phyloP scores from a whole-genome alignment of 129 eudicot genomes.

The Chrysanthemum seticuspe region DNA sequence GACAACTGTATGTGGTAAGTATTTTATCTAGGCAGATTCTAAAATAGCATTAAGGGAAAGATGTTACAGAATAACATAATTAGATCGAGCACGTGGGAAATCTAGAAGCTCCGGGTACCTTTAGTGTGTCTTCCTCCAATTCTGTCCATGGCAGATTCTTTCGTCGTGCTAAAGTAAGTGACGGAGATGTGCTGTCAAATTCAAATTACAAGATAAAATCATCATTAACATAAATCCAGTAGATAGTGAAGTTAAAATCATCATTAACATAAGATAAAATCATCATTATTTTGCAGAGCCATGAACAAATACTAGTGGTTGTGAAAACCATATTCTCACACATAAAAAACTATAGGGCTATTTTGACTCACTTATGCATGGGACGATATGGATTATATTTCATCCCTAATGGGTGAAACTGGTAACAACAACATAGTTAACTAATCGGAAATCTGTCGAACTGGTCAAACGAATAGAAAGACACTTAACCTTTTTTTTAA shows the following conservation, averaged over 20 bases:
- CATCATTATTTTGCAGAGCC: not conserved
- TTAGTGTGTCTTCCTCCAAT: constrained; percentile 61
- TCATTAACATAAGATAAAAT: constrained; percentile 6
- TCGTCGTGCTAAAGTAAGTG: constrained; percentile 46
- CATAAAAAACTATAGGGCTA: not conserved
- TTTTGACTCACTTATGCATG: not conserved
- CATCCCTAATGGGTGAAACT: not conserved
- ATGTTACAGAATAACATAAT: not conserved
- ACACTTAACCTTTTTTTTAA: too few relatives aligned
- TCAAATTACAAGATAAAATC: constrained; percentile 4
- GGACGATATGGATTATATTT: not conserved
- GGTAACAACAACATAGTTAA: too few relatives aligned
- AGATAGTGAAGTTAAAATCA: constrained; percentile 1
- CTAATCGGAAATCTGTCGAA: too few relatives aligned
- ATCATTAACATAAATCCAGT: constrained; percentile 4
- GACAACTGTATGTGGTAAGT: not conserved
- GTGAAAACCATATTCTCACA: constrained; percentile 1
- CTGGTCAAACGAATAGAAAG: too few relatives aligned
- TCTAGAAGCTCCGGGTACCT: constrained; percentile 37
- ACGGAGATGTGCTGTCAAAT: constrained; percentile 49
- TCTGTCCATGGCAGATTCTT: constrained; percentile 54
- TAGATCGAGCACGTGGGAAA: not conserved
- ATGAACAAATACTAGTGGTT: not conserved
- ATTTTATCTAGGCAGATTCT: not conserved
- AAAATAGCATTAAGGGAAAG: not conserved